A percentile compares a stretch with the other conserved stretches of the same genome.
These are phyloP conservation scores for Corinectria fuckeliana DNA, from an alignment of 2,329 filamentous ascomycete species.

Conservation along the genomic window DNA sequence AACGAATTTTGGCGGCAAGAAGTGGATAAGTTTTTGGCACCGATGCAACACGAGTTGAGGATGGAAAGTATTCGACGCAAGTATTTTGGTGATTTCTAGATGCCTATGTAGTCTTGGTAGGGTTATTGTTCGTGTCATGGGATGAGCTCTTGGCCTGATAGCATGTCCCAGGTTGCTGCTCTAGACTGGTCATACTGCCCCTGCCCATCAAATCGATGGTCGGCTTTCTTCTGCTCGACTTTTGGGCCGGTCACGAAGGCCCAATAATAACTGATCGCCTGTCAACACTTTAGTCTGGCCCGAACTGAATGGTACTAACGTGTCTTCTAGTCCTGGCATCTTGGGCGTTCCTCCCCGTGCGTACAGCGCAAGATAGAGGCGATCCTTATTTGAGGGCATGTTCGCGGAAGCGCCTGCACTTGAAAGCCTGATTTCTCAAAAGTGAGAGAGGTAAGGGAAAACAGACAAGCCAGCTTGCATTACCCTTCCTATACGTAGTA, in stretches of 20 bases:
- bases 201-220: neutral
- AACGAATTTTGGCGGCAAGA: neutral
- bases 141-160: neutral
- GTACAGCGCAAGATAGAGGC: neutral
- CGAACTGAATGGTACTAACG: neutral
- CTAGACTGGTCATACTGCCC: neutral
- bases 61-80: neutral
- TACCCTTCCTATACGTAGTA: too few species aligned
- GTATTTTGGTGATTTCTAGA: neutral
- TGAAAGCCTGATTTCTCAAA: too few species aligned
- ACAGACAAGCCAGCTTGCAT: too few species aligned
- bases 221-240: neutral
- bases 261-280: neutral
- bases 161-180: neutral
- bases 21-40: neutral
- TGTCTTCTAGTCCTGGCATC: neutral
- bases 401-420: too few species aligned
- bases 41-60: neutral
- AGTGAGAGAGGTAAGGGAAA: too few species aligned
- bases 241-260: neutral
- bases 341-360: neutral
- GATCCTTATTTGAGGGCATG: neutral
- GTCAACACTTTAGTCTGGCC: too few species aligned
- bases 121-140: neutral
- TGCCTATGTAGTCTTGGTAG: too few species aligned